Percentiles rank a stretch among this genome's conserved stretches.
Conservation (phyloP, 2,329 filamentous ascomycete genomes). For the Amauroascus niger region DNA sequence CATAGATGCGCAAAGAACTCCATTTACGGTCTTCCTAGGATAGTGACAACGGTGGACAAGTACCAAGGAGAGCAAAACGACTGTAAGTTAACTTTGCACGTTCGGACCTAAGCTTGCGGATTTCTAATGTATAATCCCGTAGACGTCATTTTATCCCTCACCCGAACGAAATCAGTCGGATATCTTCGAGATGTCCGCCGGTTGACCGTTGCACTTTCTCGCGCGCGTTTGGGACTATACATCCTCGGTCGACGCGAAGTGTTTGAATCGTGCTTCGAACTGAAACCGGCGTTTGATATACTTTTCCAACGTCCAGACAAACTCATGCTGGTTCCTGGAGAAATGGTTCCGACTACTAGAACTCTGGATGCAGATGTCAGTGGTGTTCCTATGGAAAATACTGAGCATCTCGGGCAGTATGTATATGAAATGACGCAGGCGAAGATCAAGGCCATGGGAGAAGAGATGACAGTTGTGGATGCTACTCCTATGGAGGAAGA, state of each 20-base stretch:
- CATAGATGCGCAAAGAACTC: slow-evolving; percentile 75
- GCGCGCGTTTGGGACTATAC: slow-evolving; percentile 83
- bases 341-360: slow-evolving; percentile 68
- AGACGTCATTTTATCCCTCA: slow-evolving; percentile 91
- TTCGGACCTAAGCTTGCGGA: not conserved
- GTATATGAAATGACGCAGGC: slow-evolving; percentile 90
- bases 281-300: slow-evolving; percentile 73
- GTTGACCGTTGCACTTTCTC: slow-evolving; percentile 86
- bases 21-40: slow-evolving; percentile 79
- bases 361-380: slow-evolving; percentile 35
- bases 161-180: slow-evolving; percentile 76
- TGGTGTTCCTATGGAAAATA: slow-evolving; percentile 68
- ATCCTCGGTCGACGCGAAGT: slow-evolving; percentile 79
- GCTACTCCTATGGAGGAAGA: slow-evolving; percentile 27
- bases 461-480: slow-evolving; percentile 31
- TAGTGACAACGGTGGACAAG: slow-evolving; percentile 92
- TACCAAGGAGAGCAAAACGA: slow-evolving; percentile 99
- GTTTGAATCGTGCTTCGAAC: slow-evolving; percentile 80
- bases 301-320: slow-evolving; percentile 71
- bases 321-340: slow-evolving; percentile 68
- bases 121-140: not conserved
- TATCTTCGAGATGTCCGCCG: slow-evolving; percentile 90
- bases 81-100: slow-evolving; percentile 51
- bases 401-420: slow-evolving; percentile 92
- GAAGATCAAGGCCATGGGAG: slow-evolving; percentile 51